Base-by-base conservation (phyloP, 176 grass and related monocot species). In the Thalia dealbata region DNA sequence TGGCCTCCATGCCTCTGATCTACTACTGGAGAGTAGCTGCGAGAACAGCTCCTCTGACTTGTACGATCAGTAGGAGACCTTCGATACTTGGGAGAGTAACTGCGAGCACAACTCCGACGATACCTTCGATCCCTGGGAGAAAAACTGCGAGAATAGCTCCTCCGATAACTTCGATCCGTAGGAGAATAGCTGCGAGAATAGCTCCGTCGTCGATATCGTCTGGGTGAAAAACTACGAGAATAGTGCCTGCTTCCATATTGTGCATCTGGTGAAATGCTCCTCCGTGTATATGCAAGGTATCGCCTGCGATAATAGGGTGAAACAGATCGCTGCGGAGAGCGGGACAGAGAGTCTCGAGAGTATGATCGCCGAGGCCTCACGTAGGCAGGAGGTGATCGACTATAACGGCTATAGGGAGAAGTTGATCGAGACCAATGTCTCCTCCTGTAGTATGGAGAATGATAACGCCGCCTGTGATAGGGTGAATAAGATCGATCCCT, bases 401-500 rank as follows among this genome's bases (percentile, higher is more conserved):
- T n/a, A n/a, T n/a, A n/a, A n/a, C n/a, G n/a, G n/a, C n/a, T n/a
- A n/a, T n/a, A n/a, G n/a, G n/a, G n/a, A n/a, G n/a, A n/a, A n/a
- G n/a, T 50, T 11, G 73, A 84, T 26, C 55, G 50, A 3, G 77
- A 81, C 50, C 64, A 14, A 0, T 60, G 29, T n/a, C n/a, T n/a
- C 35, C 76, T 79, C 29, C 54, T 22, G 51, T 43, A 59, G 52
- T 43, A 50, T 0, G 75, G 84, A 6, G 79, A 82, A 61, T 79
- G 67, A 10, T 75, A 70, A 9, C 32, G 22, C 1, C 56, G 26
- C 63, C 76, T 80, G 24, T 61, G 15, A 38, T 85, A 61, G 18
- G 87, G 82, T 56, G 87, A 91, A 43, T 85, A 82, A 59, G 88
- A 82, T 1, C 59, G 10, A 27, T 87, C 81, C 27, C 76, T 59